Evolutionary conservation across 306 rosid genomes (phyloP).

Genomic region (Coriaria nepalensis): DNA sequence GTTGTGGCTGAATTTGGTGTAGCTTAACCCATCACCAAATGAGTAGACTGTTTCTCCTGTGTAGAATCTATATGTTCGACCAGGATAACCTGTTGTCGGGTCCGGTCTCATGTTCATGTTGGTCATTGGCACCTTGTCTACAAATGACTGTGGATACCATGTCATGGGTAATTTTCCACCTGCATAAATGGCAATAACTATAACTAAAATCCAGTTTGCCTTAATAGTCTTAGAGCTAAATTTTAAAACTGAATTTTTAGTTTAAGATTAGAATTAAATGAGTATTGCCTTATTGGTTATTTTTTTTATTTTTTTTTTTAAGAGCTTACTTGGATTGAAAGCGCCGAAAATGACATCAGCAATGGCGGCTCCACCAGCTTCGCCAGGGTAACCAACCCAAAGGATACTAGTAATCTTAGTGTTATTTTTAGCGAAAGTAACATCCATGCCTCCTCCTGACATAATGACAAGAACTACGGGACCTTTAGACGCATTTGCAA

Average conservation of each 20-base stretch:
- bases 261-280: no score
- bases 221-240: background rate
- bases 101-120: conserved; percentile 95
- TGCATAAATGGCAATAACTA: conserved; percentile 14
- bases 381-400: conserved; percentile 98
- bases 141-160: conserved; percentile 93
- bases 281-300: no score
- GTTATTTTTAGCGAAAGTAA: conserved; percentile 63
- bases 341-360: conserved; percentile 83
- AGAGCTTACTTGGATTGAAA: conserved; percentile 67
- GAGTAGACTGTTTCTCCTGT: conserved; percentile 68
- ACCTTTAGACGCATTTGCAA: conserved; percentile 75
- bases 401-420: conserved; percentile 75
- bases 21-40: conserved; percentile 83
- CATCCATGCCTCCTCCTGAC: conserved; percentile 97
- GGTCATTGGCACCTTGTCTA: conserved; percentile 80
- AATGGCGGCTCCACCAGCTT: conserved; percentile 97
- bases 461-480: conserved; percentile 84
- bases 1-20: conserved; percentile 38
- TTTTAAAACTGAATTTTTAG: no score
- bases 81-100: conserved; percentile 64
- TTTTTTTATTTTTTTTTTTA: no score
- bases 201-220: background rate
- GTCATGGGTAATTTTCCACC: conserved; percentile 98
- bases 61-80: conserved; percentile 74